phyloP scores from a whole-genome alignment of 106 monocot species.

The Gastrodia elata region DNA sequence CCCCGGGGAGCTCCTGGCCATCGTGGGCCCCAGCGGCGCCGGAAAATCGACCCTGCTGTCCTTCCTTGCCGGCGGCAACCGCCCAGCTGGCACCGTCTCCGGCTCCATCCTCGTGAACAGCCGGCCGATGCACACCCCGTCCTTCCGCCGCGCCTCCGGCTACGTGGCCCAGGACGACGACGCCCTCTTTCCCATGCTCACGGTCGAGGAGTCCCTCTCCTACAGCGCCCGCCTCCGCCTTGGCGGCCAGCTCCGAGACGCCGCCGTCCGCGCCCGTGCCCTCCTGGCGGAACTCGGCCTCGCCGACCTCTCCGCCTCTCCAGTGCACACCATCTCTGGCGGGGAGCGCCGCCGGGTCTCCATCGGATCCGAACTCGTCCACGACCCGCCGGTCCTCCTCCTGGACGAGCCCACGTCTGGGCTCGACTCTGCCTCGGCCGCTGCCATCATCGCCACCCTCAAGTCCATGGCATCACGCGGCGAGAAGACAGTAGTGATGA shows the following conservation, averaged over 20 bases:
- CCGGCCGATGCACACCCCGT: conserved; percentile 26
- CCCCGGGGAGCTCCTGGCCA: conserved; percentile 68
- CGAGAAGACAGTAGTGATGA: conserved; percentile 68
- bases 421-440: conserved; percentile 70
- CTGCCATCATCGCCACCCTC: conserved; percentile 47
- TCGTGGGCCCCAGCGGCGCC: conserved; percentile 88
- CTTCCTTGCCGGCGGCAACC: conserved; percentile 48
- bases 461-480: conserved; percentile 48
- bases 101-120: conserved; percentile 60
- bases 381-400: conserved; percentile 71
- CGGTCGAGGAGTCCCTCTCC: conserved; percentile 67
- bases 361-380: conserved; percentile 81
- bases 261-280: conserved; percentile 20
- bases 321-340: conserved; percentile 55
- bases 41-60: conserved; percentile 83
- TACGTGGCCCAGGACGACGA: conserved; percentile 86
- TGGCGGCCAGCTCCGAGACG: not conserved
- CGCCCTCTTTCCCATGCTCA: conserved; percentile 74
- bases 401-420: conserved; percentile 97
- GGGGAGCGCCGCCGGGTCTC: conserved; percentile 82
- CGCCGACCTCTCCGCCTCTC: conserved; percentile 35
- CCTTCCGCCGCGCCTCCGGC: conserved; percentile 61
- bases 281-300: conserved; percentile 61
- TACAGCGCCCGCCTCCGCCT: conserved; percentile 69
- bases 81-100: conserved; percentile 13